Percentiles rank a stretch among this genome's conserved stretches.
These are phyloP conservation scores for Talaromyces sp. DNA, from an alignment of 2,329 filamentous ascomycete species.

Conservation along the genomic window DNA sequence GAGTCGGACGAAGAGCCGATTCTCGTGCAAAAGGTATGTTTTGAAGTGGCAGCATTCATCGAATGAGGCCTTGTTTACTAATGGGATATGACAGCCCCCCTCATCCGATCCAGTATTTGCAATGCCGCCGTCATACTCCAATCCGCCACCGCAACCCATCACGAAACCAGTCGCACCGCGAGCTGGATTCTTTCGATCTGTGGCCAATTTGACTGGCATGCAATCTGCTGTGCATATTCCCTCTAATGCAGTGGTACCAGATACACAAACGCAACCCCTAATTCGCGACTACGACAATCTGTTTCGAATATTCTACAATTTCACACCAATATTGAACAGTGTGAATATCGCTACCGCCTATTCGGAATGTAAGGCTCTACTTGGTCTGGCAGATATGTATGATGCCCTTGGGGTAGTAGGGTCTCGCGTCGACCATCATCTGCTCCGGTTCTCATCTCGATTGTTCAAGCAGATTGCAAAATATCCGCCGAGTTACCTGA, in stretches of 20 bases:
- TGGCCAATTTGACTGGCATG: conserved; percentile 68
- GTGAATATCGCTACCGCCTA: conserved; percentile 91
- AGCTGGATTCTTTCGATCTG: conserved; percentile 78
- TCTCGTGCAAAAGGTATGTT: conserved; percentile 73
- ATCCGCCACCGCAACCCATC: conserved; percentile 51
- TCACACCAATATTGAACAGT: conserved; percentile 73
- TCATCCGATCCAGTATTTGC: conserved; percentile 54
- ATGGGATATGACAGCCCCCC: conserved; percentile 26
- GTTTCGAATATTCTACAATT: conserved; percentile 94
- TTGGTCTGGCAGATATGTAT: conserved; percentile 89
- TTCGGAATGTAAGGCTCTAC: conserved; percentile 85
- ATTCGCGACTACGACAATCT: conserved; percentile 93
- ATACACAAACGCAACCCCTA: conserved; percentile 65
- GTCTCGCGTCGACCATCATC: conserved; percentile 85
- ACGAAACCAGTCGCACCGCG: conserved; percentile 61
- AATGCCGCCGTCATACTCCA: conserved; percentile 38
- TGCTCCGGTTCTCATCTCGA: conserved; percentile 83
- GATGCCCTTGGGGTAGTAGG: conserved; percentile 85
- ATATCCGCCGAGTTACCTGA: conserved; percentile 88
- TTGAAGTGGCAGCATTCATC: not conserved
- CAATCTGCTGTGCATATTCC: conserved; percentile 52
- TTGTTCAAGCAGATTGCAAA: conserved; percentile 97
- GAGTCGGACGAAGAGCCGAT: conserved; percentile 76
- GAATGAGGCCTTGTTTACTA: not conserved
- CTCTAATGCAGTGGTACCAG: conserved; percentile 47